Percentiles rank a stretch among this genome's conserved stretches.
phyloP scores from a whole-genome alignment of 202 grass and related monocot species.

The Schoenoplectus tabernaemontani region DNA sequence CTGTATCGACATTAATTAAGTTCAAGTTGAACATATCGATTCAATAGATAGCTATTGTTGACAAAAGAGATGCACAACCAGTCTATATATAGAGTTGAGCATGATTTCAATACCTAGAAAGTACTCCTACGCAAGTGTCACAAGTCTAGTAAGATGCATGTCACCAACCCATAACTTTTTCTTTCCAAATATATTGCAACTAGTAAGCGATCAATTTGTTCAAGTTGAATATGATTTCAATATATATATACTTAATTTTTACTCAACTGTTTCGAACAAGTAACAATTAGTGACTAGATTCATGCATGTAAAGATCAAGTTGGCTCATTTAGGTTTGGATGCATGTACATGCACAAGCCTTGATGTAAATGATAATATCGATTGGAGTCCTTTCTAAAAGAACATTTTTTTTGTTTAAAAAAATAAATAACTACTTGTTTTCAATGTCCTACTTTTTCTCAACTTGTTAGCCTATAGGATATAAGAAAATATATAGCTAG shows the following conservation, averaged over 20 bases:
- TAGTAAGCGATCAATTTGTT: background rate
- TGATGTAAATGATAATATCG: background rate
- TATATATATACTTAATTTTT: background rate
- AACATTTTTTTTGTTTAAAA: background rate
- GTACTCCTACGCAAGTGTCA: background rate
- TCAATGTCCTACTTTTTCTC: background rate
- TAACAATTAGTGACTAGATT: background rate
- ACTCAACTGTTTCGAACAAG: background rate
- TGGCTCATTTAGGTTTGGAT: background rate
- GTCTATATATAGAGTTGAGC: background rate
- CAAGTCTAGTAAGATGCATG: background rate
- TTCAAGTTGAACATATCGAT: background rate
- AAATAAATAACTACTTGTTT: background rate
- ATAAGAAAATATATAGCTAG: background rate
- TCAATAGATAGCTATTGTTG: background rate
- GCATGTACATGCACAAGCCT: background rate
- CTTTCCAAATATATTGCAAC: background rate
- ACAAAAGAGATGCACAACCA: background rate
- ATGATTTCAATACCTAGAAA: background rate
- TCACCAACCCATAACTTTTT: background rate
- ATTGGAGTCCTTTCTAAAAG: no score
- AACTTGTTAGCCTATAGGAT: background rate
- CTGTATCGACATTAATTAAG: background rate
- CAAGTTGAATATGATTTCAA: constrained; percentile 1
- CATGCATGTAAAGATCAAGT: constrained; percentile 4